Evolutionary conservation across 495 filamentous ascomycete genomes (phyloP), one percentile per base, ranked within the genome.

Genomic region (Aspergillus conjunctus): DNA sequence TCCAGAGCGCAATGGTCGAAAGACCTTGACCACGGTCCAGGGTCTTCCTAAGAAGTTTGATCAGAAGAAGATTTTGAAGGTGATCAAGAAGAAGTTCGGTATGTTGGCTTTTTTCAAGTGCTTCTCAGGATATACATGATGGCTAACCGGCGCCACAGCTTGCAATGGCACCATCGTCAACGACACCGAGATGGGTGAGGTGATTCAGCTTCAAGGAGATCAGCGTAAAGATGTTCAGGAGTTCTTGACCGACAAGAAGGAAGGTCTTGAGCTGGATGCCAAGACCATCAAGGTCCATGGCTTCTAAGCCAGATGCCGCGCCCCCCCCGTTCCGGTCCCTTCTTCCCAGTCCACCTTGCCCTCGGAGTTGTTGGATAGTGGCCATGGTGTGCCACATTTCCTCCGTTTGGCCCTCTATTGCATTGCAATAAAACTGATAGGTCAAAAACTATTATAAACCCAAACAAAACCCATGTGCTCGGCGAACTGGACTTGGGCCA

Each of bases 121-220:
- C 46, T 9, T 8, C 18, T 49, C 26, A 26, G 5, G 26, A 26
- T 26, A 26, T 26, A 26, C 26, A 26, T 26, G 26, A 0, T 59
- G 20, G 33, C 66, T 75, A 71, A 77, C 61, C 30, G 53, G 21
- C 15, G 31, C 9, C 11, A 68, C 2, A 94, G 94, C 94, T 75
- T 98, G 94, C 92, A 98, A 98, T 98, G 94, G 94, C 86, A 98
- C 94, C 81, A 96, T 98, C 81, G 93, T 98, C 78, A 87, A 87
- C 70, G 93, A 97, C 78, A 84, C 83, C 66, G 92, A 97, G 83
- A 96, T 97, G 92, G 94, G 94, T 73, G 93, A 98, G 85, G 94
- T 98, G 89, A 98, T 98, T 70, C 94, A 98, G 83, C 86, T 98
- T 69, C 94, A 98, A 79, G 94, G 94, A 68, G 94, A 98, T 78